Percentiles rank a stretch among this genome's conserved stretches.
phyloP scores from a whole-genome alignment of 495 filamentous ascomycete species.

The Immersiella caudata region DNA sequence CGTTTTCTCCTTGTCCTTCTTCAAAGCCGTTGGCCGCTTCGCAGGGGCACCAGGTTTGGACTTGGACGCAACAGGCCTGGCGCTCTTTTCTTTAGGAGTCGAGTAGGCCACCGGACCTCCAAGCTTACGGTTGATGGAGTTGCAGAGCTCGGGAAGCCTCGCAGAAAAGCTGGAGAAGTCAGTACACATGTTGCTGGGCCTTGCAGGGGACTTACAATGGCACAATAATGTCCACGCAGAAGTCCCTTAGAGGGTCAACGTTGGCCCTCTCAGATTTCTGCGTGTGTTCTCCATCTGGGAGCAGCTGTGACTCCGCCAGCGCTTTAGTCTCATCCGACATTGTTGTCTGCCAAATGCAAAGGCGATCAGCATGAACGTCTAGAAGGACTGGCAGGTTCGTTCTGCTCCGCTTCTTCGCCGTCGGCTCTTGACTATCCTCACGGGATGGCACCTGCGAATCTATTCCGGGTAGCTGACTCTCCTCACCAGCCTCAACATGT shows the following conservation, averaged over 20 bases:
- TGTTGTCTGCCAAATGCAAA: slow-evolving; percentile 97
- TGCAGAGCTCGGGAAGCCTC: slow-evolving; percentile 79
- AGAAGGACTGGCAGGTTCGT: slow-evolving; percentile 60
- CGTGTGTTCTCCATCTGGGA: slow-evolving; percentile 33
- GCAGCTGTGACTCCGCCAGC: slow-evolving; percentile 51
- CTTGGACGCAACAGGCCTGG: slow-evolving; percentile 42
- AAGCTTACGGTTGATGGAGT: slow-evolving; percentile 79
- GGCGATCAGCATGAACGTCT: slow-evolving; percentile 82
- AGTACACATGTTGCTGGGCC: background rate
- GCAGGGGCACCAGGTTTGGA: slow-evolving; percentile 58
- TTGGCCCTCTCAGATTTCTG: slow-evolving; percentile 36
- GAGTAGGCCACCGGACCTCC: slow-evolving; percentile 72
- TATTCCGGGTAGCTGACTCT: slow-evolving; percentile 45
- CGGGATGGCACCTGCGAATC: slow-evolving; percentile 29
- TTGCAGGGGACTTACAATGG: slow-evolving; percentile 68
- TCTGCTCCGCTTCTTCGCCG: slow-evolving; percentile 44
- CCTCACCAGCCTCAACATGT: slow-evolving; percentile 40
- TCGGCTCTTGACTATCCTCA: slow-evolving; percentile 30
- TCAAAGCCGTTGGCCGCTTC: slow-evolving; percentile 53
- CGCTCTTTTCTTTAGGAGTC: slow-evolving; percentile 56
- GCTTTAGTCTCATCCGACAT: slow-evolving; percentile 57
- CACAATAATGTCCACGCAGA: slow-evolving; percentile 89
- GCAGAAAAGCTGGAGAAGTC: slow-evolving; percentile 64
- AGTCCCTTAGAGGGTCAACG: slow-evolving; percentile 58
- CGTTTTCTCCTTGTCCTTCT: slow-evolving; percentile 60